phyloP scores from a whole-genome alignment of 257 asterid species.

The Jasminum sambac region DNA sequence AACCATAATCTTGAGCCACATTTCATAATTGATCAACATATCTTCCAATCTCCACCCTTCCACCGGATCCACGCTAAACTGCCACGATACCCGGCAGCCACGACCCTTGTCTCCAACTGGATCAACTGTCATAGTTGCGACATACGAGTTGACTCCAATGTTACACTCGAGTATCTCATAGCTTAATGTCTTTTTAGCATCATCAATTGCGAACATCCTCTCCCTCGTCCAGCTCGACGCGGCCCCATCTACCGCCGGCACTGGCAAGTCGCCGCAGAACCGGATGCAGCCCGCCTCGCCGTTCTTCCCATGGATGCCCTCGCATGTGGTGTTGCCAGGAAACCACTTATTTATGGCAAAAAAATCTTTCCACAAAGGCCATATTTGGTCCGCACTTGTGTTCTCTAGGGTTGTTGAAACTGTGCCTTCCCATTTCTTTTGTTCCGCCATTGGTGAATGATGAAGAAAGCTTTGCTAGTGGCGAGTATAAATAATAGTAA shows the following conservation, averaged over 20 bases:
- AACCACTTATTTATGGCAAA: conserved; percentile 69
- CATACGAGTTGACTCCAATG: conserved; percentile 60
- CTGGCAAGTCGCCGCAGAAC: conserved; percentile 53
- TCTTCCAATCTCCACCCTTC: conserved; percentile 54
- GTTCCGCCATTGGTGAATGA: conserved; percentile 8
- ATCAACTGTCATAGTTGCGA: conserved; percentile 47
- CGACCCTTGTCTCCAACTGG: conserved; percentile 24
- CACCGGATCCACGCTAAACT: conserved; percentile 62
- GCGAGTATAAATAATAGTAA: not conserved
- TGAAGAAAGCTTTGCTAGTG: not conserved
- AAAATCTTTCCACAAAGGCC: conserved; percentile 59
- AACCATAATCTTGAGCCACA: conserved; percentile 48
- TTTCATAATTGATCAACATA: conserved; percentile 48
- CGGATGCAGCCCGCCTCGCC: conserved; percentile 72
- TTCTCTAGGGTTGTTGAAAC: conserved; percentile 39
- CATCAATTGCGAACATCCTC: conserved; percentile 38
- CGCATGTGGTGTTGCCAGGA: conserved; percentile 53
- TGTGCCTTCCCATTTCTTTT: conserved; percentile 54
- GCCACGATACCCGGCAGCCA: conserved; percentile 53
- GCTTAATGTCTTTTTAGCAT: conserved; percentile 35
- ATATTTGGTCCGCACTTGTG: conserved; percentile 54
- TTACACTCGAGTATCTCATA: conserved; percentile 64
- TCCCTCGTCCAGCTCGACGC: conserved; percentile 56
- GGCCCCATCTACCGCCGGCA: conserved; percentile 3
- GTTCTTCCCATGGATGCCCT: conserved; percentile 58